Conservation (phyloP, 352 stramenopile genomes). For the Globisporangium paroecandrum region DNA sequence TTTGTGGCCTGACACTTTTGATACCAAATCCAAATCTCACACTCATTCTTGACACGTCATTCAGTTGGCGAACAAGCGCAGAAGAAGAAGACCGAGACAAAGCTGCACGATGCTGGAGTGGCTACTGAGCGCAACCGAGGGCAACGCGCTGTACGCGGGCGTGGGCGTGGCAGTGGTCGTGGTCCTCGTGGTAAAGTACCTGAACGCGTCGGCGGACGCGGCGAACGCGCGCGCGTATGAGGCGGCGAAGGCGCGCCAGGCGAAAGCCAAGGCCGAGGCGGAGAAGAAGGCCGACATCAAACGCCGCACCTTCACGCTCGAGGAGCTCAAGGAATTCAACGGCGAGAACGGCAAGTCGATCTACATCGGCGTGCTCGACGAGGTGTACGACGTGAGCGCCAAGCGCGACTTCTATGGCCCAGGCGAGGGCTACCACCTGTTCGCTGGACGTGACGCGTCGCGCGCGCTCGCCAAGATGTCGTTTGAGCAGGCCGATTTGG, state of each 20-base stretch:
- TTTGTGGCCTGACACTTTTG: not conserved
- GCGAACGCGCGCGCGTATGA: constrained; percentile 63
- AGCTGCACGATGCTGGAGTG: constrained; percentile 10
- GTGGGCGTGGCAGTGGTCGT: constrained; percentile 49
- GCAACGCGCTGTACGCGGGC: constrained; percentile 37
- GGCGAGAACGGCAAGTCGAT: constrained; percentile 90
- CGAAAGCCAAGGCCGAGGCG: constrained; percentile 57
- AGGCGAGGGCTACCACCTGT: constrained; percentile 94
- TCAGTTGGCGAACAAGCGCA: not conserved
- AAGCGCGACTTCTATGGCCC: constrained; percentile 96
- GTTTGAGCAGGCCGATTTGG: constrained; percentile 92
- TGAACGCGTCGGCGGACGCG: constrained; percentile 62
- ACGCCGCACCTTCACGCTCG: constrained; percentile 90
- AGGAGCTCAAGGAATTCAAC: constrained; percentile 91
- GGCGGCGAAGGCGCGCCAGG: constrained; percentile 57
- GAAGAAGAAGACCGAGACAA: not conserved
- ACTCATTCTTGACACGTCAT: not conserved
- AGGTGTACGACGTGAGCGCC: constrained; percentile 95
- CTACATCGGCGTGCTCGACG: constrained; percentile 94
- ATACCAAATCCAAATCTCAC: no score
- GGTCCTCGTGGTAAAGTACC: constrained; percentile 50
- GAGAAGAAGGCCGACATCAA: constrained; percentile 43
- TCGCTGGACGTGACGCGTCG: constrained; percentile 94
- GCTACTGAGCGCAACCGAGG: constrained; percentile 9
- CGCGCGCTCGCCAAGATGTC: constrained; percentile 95